Evolutionary conservation across 208 protist species (phyloP).

Genomic region (Trypanosoma cruzi): DNA sequence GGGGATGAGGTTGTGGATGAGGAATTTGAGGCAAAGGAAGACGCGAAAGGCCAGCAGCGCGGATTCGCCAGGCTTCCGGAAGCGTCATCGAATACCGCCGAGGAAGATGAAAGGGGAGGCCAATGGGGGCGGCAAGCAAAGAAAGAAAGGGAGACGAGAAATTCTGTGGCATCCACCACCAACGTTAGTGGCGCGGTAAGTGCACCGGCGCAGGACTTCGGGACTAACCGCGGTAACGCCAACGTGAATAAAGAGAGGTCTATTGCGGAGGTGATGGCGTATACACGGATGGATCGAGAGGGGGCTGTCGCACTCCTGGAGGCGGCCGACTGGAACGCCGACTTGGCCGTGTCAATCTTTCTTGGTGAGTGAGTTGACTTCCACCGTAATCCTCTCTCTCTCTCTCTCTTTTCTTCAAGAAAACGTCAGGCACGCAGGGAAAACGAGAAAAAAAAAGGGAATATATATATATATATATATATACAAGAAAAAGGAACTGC

Average conservation of each 20-base stretch:
- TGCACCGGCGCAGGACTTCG: background rate
- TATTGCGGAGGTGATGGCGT: conserved; percentile 33
- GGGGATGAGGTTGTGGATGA: background rate
- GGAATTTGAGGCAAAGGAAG: background rate
- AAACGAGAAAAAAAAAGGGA: background rate
- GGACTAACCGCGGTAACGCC: background rate
- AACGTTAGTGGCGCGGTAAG: background rate
- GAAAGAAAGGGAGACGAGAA: background rate
- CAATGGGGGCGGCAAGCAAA: background rate
- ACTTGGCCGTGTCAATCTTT: conserved; percentile 38
- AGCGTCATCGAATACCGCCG: background rate
- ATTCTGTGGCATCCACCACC: background rate
- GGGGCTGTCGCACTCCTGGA: conserved; percentile 46
- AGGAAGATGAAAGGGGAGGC: background rate
- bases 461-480: background rate
- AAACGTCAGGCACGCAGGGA: background rate
- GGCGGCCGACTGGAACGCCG: conserved; percentile 47
- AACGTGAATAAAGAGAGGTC: conserved; percentile 4
- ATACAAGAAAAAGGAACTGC: background rate
- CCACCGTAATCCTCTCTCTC: background rate
- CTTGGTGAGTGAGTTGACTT: conserved; percentile 16
- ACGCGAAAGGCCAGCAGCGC: background rate
- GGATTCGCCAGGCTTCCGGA: background rate
- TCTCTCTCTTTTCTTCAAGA: background rate
- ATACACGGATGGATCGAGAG: conserved; percentile 34